Percentiles rank a stretch among this genome's conserved stretches.
phyloP scores from a whole-genome alignment of 768 basidiomycete genomes.

The Termitomyces titanicus region DNA sequence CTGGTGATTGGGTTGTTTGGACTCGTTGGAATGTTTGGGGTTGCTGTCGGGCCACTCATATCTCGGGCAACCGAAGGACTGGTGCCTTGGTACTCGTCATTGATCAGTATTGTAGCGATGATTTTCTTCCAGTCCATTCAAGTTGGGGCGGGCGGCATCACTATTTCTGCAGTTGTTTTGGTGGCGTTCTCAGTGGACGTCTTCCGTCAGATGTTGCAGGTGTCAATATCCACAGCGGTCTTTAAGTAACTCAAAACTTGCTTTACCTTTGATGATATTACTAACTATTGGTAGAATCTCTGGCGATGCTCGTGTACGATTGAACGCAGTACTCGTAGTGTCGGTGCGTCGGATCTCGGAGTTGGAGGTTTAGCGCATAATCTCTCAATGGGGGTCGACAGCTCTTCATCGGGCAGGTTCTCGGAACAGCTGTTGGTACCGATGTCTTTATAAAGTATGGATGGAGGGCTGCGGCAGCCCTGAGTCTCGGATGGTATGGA shows the following conservation, averaged over 20 bases:
- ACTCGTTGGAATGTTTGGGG: constrained; percentile 66
- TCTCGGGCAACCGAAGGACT: constrained; percentile 66
- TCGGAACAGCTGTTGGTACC: constrained; percentile 65
- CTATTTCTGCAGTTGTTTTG: constrained; percentile 64
- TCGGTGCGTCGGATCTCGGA: no score
- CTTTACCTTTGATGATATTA: background rate
- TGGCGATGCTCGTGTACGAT: constrained; percentile 50
- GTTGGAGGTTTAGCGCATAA: no score
- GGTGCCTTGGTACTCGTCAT: constrained; percentile 71
- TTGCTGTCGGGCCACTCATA: constrained; percentile 60
- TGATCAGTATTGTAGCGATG: constrained; percentile 47
- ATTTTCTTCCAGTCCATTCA: constrained; percentile 57
- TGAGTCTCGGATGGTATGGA: constrained; percentile 49
- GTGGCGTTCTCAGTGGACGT: constrained; percentile 65
- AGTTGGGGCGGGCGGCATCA: constrained; percentile 62
- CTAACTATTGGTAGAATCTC: constrained; percentile 27
- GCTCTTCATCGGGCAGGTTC: constrained; percentile 67
- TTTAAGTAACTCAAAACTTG: constrained; percentile 35
- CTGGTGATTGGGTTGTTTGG: constrained; percentile 69
- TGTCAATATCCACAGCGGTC: constrained; percentile 57
- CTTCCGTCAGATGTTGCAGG: constrained; percentile 72
- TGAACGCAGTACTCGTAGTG: constrained; percentile 67
- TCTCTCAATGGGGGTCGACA: constrained; percentile 3
- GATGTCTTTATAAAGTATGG: constrained; percentile 64
- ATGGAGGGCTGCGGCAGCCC: constrained; percentile 55